Base-by-base conservation (phyloP, 345 rosid species). In the Gossypium longicalyx region DNA sequence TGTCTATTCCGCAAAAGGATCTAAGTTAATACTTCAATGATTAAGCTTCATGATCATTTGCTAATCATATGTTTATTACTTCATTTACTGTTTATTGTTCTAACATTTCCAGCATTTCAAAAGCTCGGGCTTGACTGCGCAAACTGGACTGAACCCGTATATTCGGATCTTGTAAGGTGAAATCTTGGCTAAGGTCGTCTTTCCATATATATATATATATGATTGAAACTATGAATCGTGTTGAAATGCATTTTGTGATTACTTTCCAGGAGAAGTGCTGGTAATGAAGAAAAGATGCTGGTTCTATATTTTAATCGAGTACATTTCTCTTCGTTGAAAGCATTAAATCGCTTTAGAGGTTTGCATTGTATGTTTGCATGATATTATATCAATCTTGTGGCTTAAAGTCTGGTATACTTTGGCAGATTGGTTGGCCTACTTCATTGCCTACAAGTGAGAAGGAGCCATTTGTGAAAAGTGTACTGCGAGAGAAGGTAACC, bases 81-180 rank as follows among this genome's bases (percentile, higher is more conserved):
- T 58, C 13, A 2, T 66, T 70, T 62, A 19, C 61, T 43, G 10
- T 62, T 51, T 47, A 7, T 23, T 58, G 9, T 53, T 70, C 53
- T 44, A 27, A 58, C 48, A 27, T 47, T 82, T 51, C 54, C 81
- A 94, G 98, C 97, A 79, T 94, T 94, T 85, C 85, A 77, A 76
- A 94, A 90, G 89, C 97, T 94, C 63, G 97, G 97, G 22, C 98
- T 94, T 67, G 98, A 94, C 76, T 94, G 98, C 71, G 98, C 97
- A 45, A 94, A 90, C 83, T 94, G 98, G 98, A 83, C 91, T 61
- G 86, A 86, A 41, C 97, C 97, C 74, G 85, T 94, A 75, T 94
- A 94, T 81, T 63, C 80, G 43, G 98, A 94, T 82, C 86, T 94
- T 75, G 47, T 82, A 66, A 94, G 91, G 97, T 94, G 83, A 74